Evolutionary conservation across 83 land plant genomes (phyloP).

Genomic region (Isoetes engelmannii): DNA sequence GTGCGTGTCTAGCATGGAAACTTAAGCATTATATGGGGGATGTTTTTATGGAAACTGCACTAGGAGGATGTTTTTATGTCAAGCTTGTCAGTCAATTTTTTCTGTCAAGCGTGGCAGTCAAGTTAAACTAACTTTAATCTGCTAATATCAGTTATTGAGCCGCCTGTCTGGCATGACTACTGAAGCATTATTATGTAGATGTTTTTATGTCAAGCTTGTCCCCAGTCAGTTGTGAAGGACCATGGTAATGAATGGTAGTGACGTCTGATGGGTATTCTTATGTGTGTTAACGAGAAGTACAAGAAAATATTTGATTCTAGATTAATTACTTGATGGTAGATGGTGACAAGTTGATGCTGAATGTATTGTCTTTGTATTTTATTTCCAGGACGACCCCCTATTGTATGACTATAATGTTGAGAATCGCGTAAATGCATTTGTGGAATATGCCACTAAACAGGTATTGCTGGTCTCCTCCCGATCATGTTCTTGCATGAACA

Average conservation of each 20-base stretch:
- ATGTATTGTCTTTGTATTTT: neutral
- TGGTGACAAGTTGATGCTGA: neutral
- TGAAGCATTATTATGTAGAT: neutral
- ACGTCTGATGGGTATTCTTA: neutral
- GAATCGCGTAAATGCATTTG: slow-evolving; percentile 49
- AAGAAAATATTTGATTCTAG: neutral
- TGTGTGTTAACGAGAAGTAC: neutral
- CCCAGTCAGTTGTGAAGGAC: neutral
- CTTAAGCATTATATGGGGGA: neutral
- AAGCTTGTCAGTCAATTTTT: neutral
- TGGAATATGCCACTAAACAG: slow-evolving; percentile 46
- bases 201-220: neutral
- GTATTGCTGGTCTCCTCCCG: slow-evolving; percentile 23
- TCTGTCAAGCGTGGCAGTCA: too few relatives aligned
- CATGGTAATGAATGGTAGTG: neutral
- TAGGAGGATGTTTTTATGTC: neutral
- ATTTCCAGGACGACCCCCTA: slow-evolving; percentile 44
- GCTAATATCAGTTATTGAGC: neutral
- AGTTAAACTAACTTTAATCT: too few relatives aligned
- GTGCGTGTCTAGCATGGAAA: too few relatives aligned
- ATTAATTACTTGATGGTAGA: neutral
- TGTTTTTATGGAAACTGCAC: neutral
- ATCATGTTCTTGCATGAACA: neutral
- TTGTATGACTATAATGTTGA: slow-evolving; percentile 56
- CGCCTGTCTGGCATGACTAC: neutral